These are phyloP conservation scores for Pterocarpus santalinus DNA, from an alignment of 306 rosid species.

Conservation along the genomic window DNA sequence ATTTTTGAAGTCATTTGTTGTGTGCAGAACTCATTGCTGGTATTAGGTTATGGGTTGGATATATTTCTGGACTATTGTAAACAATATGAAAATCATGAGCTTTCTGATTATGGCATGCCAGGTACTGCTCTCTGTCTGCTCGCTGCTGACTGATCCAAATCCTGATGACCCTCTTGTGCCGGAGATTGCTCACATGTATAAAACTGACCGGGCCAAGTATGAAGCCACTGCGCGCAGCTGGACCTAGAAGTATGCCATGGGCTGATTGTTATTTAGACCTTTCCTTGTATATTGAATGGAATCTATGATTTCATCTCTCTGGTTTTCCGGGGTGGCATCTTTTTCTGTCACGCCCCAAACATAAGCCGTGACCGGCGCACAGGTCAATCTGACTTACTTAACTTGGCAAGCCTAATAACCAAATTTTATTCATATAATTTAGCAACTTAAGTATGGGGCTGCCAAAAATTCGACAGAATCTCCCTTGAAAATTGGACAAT, in stretches of 20 bases:
- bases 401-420: too few species aligned
- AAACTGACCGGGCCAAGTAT: conserved; percentile 59
- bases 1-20: not conserved
- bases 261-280: not conserved
- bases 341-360: too few species aligned
- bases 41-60: not conserved
- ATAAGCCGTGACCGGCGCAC: too few species aligned
- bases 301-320: not conserved
- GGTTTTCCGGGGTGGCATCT: too few species aligned
- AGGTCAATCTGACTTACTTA: too few species aligned
- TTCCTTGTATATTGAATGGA: not conserved
- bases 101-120: conserved; percentile 34
- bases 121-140: conserved; percentile 67
- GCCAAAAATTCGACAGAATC: too few species aligned
- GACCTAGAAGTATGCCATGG: conserved; percentile 69
- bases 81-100: not conserved
- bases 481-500: too few species aligned
- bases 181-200: conserved; percentile 67
- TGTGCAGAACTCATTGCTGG: not conserved
- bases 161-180: conserved; percentile 67
- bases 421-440: too few species aligned
- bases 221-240: conserved; percentile 66
- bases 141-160: conserved; percentile 66
- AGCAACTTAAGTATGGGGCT: too few species aligned
- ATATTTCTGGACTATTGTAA: not conserved